Conservation (phyloP, 2,329 filamentous ascomycete species). For the Leptographium galeiforme region DNA sequence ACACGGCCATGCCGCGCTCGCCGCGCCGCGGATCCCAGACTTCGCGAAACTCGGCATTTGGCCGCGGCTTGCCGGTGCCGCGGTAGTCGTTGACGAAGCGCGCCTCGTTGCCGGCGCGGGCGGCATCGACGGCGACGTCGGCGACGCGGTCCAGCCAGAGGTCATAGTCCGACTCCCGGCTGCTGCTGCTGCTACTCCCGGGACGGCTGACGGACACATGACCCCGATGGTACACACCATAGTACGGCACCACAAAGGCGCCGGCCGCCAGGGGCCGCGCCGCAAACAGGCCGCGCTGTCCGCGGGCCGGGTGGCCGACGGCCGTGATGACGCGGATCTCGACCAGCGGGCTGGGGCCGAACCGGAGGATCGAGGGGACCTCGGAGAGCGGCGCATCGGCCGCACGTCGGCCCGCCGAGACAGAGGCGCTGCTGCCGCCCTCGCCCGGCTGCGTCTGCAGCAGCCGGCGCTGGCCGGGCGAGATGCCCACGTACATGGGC, state of each 20-base stretch:
- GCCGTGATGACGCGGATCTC: constrained; percentile 39
- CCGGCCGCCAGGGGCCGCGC: constrained; percentile 37
- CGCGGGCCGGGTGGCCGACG: constrained; percentile 40
- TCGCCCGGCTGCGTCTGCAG: constrained; percentile 20
- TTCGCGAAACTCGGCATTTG: constrained; percentile 46
- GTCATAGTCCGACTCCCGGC: constrained; percentile 46
- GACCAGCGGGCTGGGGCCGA: constrained; percentile 34
- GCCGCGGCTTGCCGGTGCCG: constrained; percentile 31
- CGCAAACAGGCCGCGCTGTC: constrained; percentile 49
- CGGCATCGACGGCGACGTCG: constrained; percentile 48
- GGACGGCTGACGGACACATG: constrained; percentile 14
- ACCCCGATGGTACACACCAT: constrained; percentile 42
- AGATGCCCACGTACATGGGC: constrained; percentile 34
- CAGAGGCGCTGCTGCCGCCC: too few relatives aligned
- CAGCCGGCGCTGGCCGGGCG: constrained; percentile 24
- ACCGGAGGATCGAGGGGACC: constrained; percentile 10
- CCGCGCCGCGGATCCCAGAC: constrained; percentile 39
- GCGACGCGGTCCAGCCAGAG: constrained; percentile 46
- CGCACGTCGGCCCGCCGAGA: background rate
- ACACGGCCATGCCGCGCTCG: constrained; percentile 44
- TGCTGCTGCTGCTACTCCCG: constrained; percentile 16
- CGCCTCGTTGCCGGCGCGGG: constrained; percentile 45
- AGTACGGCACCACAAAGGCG: constrained; percentile 45
- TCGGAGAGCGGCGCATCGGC: constrained; percentile 1
- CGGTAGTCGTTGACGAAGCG: constrained; percentile 56